phyloP scores from a whole-genome alignment of 176 grass and related monocot genomes.

The Oryza rufipogon region DNA sequence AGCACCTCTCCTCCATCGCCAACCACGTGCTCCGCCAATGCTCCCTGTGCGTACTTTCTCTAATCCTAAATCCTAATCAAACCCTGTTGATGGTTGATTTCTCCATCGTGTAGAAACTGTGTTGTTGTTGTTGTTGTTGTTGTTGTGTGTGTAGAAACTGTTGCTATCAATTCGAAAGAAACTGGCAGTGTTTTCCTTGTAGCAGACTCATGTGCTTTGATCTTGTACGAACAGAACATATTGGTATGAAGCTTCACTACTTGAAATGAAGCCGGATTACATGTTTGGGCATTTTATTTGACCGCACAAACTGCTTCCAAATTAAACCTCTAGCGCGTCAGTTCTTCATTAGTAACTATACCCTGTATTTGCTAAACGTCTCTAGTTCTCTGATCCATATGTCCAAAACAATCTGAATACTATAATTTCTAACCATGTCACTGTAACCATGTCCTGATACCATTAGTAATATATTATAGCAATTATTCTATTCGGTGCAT shows the following conservation, averaged over 20 bases:
- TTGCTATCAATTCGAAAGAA: not conserved
- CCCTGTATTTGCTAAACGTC: not conserved
- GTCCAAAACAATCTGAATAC: not conserved
- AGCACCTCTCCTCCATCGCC: conserved; percentile 80
- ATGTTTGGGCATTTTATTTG: not conserved
- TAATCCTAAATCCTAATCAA: no score
- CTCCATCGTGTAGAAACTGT: not conserved
- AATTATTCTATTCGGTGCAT: not conserved
- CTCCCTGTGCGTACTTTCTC: conserved; percentile 47
- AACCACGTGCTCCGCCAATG: conserved; percentile 67
- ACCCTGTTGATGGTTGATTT: no score
- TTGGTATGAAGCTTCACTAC: no score
- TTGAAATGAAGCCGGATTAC: not conserved
- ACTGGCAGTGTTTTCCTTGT: not conserved
- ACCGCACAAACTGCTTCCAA: not conserved
- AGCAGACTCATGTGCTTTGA: not conserved
- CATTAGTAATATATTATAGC: no score
- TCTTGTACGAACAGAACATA: not conserved
- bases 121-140: no score
- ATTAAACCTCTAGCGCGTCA: not conserved
- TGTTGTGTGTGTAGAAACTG: not conserved
- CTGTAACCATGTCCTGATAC: no score
- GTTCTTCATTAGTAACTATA: not conserved
- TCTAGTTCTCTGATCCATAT: not conserved
- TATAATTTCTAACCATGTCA: no score